These are phyloP conservation scores for Actinomortierella wolfii DNA, from an alignment of 371 early-diverging fungal genomes.

Conservation along the genomic window DNA sequence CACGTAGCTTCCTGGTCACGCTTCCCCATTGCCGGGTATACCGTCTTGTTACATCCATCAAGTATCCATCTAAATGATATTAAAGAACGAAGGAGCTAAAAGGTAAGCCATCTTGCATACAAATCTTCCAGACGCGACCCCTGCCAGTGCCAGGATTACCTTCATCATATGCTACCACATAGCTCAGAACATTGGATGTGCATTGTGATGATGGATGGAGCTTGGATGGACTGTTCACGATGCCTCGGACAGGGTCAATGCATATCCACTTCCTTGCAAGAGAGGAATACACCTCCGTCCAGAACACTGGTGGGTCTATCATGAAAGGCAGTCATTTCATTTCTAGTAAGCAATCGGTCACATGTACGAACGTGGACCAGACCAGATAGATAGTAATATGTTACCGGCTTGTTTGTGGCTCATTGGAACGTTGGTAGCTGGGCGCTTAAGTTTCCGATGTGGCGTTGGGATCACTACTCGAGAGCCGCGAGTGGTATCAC, in stretches of 20 bases:
- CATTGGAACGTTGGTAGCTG: slow-evolving; percentile 11
- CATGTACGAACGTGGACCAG: too few species aligned
- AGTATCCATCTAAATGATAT: slow-evolving; percentile 38
- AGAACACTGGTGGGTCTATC: slow-evolving; percentile 51
- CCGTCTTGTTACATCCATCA: slow-evolving; percentile 73
- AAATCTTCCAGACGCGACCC: too few species aligned
- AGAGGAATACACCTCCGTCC: slow-evolving; percentile 65
- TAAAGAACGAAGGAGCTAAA: not conserved
- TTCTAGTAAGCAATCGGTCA: too few species aligned
- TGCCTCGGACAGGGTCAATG: slow-evolving; percentile 63
- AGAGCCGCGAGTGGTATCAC: slow-evolving; percentile 24
- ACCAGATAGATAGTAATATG: too few species aligned
- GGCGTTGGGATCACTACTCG: slow-evolving; percentile 32
- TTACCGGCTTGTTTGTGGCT: slow-evolving; percentile 31
- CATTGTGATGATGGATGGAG: slow-evolving; percentile 57
- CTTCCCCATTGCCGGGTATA: slow-evolving; percentile 63
- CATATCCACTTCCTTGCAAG: slow-evolving; percentile 60
- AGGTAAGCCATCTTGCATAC: not conserved
- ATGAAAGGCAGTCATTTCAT: too few species aligned
- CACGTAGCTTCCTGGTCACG: slow-evolving; percentile 55
- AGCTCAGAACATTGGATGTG: slow-evolving; percentile 52
- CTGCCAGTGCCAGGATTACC: too few species aligned
- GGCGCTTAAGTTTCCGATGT: slow-evolving; percentile 45
- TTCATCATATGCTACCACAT: slow-evolving; percentile 64
- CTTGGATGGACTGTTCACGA: slow-evolving; percentile 53